A percentile compares a stretch with the other conserved stretches of the same genome.
phyloP scores from a whole-genome alignment of 257 asterid genomes.

The Solanum rostratum region DNA sequence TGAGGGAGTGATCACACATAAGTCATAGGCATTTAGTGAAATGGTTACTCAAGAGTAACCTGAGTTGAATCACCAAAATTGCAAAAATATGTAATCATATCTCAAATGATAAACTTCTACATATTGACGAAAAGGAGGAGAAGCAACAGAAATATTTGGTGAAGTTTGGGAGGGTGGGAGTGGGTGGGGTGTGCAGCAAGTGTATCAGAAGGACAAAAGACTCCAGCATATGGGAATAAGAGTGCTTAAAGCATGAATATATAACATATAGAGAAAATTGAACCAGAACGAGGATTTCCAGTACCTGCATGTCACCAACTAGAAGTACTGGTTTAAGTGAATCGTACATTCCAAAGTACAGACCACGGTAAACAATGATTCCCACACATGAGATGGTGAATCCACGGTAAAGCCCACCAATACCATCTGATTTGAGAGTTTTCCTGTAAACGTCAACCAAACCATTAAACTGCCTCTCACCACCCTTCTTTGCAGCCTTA shows the following conservation, averaged over 20 bases:
- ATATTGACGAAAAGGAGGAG: background rate
- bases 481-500: conserved; percentile 61
- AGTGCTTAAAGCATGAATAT: background rate
- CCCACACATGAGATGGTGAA: conserved; percentile 65
- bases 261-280: background rate
- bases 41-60: background rate
- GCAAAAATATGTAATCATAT: background rate
- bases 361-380: conserved; percentile 71
- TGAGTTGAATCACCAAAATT: background rate
- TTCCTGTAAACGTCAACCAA: conserved; percentile 61
- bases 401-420: conserved; percentile 72
- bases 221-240: background rate
- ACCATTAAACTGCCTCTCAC: conserved; percentile 75
- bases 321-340: conserved; percentile 64
- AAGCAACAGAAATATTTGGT: background rate
- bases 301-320: conserved; percentile 41
- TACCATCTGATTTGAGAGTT: conserved; percentile 53
- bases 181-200: background rate
- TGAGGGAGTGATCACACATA: background rate
- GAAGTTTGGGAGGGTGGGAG: too few relatives aligned
- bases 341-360: conserved; percentile 77
- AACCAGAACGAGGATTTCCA: background rate
- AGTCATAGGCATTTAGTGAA: background rate
- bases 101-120: background rate
- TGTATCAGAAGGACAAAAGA: background rate